Evolutionary conservation across 202 grass and related monocot species (phyloP).

Genomic region (Miscanthus sacchariflorus): DNA sequence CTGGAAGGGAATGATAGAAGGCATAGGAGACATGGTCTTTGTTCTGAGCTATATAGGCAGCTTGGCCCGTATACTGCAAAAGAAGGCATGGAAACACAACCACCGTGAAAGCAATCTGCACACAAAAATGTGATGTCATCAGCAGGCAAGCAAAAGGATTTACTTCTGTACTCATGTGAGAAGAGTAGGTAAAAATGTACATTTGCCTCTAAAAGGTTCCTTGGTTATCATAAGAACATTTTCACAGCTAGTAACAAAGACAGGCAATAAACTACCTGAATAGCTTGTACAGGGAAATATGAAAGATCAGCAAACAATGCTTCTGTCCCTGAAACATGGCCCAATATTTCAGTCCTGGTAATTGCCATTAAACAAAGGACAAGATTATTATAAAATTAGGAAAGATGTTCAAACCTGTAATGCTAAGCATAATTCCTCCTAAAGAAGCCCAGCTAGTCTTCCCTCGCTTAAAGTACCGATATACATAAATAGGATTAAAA

Average conservation of each 20-base stretch:
- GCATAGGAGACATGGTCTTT: conserved; percentile 35
- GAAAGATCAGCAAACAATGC: conserved; percentile 81
- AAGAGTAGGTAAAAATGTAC: neutral
- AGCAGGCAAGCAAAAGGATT: conserved; percentile 16
- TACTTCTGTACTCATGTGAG: conserved; percentile 23
- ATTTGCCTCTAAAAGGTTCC: neutral
- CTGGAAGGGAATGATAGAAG: conserved; percentile 79
- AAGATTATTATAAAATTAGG: conserved; percentile 11
- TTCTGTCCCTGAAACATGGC: conserved; percentile 74
- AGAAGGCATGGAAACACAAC: conserved; percentile 87
- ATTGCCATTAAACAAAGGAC: neutral
- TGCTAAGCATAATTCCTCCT: conserved; percentile 95
- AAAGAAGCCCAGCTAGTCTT: conserved; percentile 79
- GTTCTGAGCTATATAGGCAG: conserved; percentile 66
- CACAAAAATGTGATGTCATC: conserved; percentile 4
- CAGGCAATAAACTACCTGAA: conserved; percentile 62
- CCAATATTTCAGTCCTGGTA: conserved; percentile 12
- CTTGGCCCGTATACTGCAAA: conserved; percentile 78
- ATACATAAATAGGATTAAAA: conserved; percentile 82
- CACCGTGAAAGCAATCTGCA: conserved; percentile 76
- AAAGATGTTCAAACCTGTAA: conserved; percentile 67
- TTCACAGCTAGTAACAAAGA: conserved; percentile 4
- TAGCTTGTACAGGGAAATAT: conserved; percentile 71
- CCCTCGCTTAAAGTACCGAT: conserved; percentile 65
- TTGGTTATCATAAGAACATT: conserved; percentile 1